Evolutionary conservation across 129 eudicot species (phyloP).

Genomic region (Arctium lappa): DNA sequence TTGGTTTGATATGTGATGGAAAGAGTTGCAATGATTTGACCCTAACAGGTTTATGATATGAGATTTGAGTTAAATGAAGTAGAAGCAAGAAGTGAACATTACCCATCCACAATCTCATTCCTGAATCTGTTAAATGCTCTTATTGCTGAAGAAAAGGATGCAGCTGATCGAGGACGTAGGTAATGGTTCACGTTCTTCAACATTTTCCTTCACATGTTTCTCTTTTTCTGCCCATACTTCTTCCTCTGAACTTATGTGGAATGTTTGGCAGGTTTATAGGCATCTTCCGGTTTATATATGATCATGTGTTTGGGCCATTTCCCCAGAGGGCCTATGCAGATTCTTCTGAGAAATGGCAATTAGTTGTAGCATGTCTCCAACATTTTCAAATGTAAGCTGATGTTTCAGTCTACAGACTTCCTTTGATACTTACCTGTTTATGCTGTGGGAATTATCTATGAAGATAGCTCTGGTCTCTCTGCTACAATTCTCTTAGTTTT

Average conservation of each 20-base stretch:
- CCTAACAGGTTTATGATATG: conserved; percentile 87
- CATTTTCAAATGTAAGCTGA: conserved; percentile 83
- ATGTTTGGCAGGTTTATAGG: conserved; percentile 68
- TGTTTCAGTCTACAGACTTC: neutral
- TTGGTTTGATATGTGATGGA: neutral
- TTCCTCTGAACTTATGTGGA: neutral
- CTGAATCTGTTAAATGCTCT: conserved; percentile 81
- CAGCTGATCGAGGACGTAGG: conserved; percentile 90
- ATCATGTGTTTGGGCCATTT: conserved; percentile 93
- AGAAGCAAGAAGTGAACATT: conserved; percentile 94
- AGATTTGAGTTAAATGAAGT: conserved; percentile 90
- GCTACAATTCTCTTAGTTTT: no score
- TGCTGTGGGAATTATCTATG: no score
- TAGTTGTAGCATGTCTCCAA: conserved; percentile 86
- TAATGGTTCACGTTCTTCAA: conserved; percentile 15
- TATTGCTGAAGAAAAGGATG: conserved; percentile 87
- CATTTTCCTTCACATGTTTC: neutral
- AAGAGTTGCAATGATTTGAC: neutral
- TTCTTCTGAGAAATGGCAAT: conserved; percentile 90
- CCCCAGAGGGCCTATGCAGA: conserved; percentile 97
- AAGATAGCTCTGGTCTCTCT: no score
- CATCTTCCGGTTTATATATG: conserved; percentile 86
- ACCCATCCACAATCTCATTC: conserved; percentile 93
- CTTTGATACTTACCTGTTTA: neutral
- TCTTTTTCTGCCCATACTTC: neutral